Base-by-base conservation (phyloP, 371 early-diverging fungal species). In the Nematocida sp. region DNA sequence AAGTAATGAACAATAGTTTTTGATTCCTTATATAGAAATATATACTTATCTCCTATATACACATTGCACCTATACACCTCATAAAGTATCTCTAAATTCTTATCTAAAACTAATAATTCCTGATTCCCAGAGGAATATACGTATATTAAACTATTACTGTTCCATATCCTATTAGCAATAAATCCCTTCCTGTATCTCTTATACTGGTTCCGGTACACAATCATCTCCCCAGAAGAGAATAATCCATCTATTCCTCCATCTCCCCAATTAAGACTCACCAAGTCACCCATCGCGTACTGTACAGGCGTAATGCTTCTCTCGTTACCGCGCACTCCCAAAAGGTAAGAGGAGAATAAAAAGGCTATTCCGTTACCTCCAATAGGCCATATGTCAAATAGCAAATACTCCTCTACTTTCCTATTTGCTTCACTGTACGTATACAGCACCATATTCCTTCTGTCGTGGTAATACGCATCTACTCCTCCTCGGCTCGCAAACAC, bases 1-100 rank as follows among this genome's bases (percentile, higher is more conserved):
- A 30, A 26, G 47, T 60, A 20, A 23, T 68, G 69, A 0, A 47
- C 69, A 28, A 68, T 28, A 0, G 59, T 59, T 16, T 59, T 68
- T 11, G 36, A n/a, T 5, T 68, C 28, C 39, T 68, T 68, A 18
- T 26, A 59, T 5, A 68, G 38, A 45, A 68, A 68, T 13, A 68
- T 40, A 59, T 68, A 61, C 48, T 55, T 45, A 23, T 45, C 45
- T 33, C 57, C 25, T 4, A 68, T 33, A 47, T 57, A 68, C 4
- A 68, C 55, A 23, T 42, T 25, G 11, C 48, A 11, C 18, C 33
- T 57, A 0, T 9, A 18, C 59, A 68, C 32, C 3, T 55, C 59
- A 35, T 65, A 59, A n/a, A 57, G 40, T 23, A 68, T 57, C 36
- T 59, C 60, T n/a, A 68, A 30, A 13, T 35, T 28, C 47, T 9